Conservation (phyloP, 768 basidiomycete species). For the Pleurotus citrinopileatus region DNA sequence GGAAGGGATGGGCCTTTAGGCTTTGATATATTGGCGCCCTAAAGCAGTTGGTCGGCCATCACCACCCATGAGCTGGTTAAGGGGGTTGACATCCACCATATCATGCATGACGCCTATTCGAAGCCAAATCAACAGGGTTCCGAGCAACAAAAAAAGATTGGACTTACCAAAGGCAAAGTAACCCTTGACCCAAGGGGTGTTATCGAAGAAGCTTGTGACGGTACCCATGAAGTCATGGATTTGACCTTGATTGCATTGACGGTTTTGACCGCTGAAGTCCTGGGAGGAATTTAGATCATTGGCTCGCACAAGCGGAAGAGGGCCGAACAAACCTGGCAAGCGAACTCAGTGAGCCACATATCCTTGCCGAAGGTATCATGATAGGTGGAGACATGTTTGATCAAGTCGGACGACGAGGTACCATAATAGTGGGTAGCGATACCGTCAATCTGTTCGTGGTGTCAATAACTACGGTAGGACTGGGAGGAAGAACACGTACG, state of each 20-base stretch:
- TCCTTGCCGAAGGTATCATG: conserved; percentile 38
- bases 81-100: conserved; percentile 52
- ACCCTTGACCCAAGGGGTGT: conserved; percentile 27
- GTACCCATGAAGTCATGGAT: conserved; percentile 39
- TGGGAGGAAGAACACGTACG: conserved; percentile 34
- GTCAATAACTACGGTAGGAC: not conserved
- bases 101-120: conserved; percentile 50
- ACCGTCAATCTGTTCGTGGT: conserved; percentile 42
- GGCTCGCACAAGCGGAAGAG: too few relatives aligned
- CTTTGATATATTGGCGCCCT: conserved; percentile 46
- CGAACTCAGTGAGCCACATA: conserved; percentile 71
- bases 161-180: conserved; percentile 65
- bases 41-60: conserved; percentile 50
- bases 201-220: conserved; percentile 34
- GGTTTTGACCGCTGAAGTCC: conserved; percentile 47
- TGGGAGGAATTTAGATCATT: too few relatives aligned
- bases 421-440: conserved; percentile 74
- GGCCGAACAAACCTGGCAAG: conserved; percentile 49
- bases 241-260: conserved; percentile 30
- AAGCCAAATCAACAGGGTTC: not conserved
- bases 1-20: not conserved
- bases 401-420: conserved; percentile 42
- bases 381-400: conserved; percentile 45
- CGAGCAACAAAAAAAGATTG: not conserved
- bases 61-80: conserved; percentile 48